Evolutionary conservation across 1,284 basidiomycete genomes (phyloP), one percentile per base, ranked within the genome.

Genomic region (Rhizoctonia solani): DNA sequence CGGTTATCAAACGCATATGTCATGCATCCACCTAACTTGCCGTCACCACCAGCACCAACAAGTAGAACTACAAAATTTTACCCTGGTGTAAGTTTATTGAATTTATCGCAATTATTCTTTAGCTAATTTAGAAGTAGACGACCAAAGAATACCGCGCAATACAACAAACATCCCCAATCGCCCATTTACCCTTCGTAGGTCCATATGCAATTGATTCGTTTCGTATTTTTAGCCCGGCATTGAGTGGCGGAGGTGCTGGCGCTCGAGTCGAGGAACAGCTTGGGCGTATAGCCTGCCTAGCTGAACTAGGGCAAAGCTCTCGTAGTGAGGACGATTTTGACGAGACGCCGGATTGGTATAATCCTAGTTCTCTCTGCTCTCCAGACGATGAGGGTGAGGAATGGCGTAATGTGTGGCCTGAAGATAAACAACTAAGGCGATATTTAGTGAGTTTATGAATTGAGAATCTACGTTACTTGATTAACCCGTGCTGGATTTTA

Each of bases 141-240:
- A 6, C 54, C 29, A 56, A 53, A 58, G 54, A 68, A 30, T 58
- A 53, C 47, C 19, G 23, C 27, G 19, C 25, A 42, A 39, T 27
- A 14, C 54, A 41, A 65, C 69, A 50, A 84, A 84, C 69, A 78
- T 80, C 3, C 73, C 76, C 6, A 83, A 77, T 84, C 44, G 83
- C 83, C 11, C 82, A 84, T 71, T 77, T 85, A 8, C 85, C 85
- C 0, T 85, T 86, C 0, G 77, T 82, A 0, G 86, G 87, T 0
- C 77, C 79, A 1, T 89, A 88, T 69, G 87, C 87, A 0, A 77
- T 87, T 0, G 87, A 88, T 72, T 88, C 85, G 1, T 86, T 87
- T 70, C 80, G 85, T 34, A 87, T 89, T 19, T 89, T 87, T 73
- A 87, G 53, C 30, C 53, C 70, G 16, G 37, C 14, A 13, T 27